Percentiles rank a stretch among this genome's conserved stretches.
phyloP scores from a whole-genome alignment of 768 basidiomycete species.

The Gautieria morchelliformis region DNA sequence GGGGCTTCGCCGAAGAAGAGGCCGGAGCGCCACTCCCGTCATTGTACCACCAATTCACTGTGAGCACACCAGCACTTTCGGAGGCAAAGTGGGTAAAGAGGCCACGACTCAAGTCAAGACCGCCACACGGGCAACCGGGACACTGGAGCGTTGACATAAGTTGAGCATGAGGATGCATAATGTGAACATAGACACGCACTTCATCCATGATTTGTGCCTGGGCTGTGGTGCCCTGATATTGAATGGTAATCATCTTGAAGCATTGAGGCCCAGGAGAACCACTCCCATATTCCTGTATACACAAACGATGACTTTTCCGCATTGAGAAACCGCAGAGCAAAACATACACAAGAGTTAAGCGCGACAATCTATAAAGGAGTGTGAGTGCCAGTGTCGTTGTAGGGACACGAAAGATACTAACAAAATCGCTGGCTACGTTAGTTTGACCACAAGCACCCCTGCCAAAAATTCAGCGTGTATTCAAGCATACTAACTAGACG shows the following conservation, averaged over 20 bases:
- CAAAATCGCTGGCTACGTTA: slow-evolving; percentile 34
- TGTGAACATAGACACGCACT: slow-evolving; percentile 27
- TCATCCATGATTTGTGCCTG: slow-evolving; percentile 52
- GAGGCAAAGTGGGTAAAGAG: slow-evolving; percentile 56
- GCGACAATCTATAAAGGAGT: slow-evolving; percentile 39
- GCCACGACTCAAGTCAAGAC: slow-evolving; percentile 58
- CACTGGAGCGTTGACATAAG: slow-evolving; percentile 32
- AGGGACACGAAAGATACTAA: slow-evolving; percentile 20
- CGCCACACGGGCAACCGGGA: slow-evolving; percentile 53
- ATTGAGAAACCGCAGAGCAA: not conserved
- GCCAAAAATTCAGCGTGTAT: slow-evolving; percentile 5
- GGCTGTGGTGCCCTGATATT: slow-evolving; percentile 49
- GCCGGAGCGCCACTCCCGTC: slow-evolving; percentile 25
- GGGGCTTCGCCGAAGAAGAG: slow-evolving; percentile 11
- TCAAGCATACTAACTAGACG: slow-evolving; percentile 12
- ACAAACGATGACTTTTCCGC: slow-evolving; percentile 4
- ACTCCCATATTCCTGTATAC: slow-evolving; percentile 38
- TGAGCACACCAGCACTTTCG: slow-evolving; percentile 41
- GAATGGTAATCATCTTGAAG: slow-evolving; percentile 50
- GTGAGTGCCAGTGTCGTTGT: not conserved
- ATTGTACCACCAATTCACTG: slow-evolving; percentile 51
- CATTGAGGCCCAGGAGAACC: slow-evolving; percentile 62
- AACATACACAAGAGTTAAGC: slow-evolving; percentile 33
- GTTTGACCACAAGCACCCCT: slow-evolving; percentile 49
- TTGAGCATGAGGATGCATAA: slow-evolving; percentile 3